Evolutionary conservation across 805 yeast species (phyloP).

Genomic region (Jamesozyma spencerorum): DNA sequence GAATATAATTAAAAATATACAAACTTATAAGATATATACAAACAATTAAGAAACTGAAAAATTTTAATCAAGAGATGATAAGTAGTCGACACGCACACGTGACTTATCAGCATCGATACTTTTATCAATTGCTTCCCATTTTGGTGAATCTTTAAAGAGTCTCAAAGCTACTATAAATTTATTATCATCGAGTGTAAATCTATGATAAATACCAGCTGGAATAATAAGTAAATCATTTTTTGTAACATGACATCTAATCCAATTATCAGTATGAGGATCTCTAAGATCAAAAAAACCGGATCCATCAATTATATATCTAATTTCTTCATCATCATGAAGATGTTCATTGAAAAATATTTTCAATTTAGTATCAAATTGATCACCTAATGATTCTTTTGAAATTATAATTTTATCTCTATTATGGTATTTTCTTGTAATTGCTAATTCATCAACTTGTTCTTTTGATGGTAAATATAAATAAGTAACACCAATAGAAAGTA

Average conservation of each 20-base stretch:
- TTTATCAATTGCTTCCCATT: conserved; percentile 82
- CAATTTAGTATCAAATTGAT: conserved; percentile 57
- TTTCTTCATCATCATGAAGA: conserved; percentile 94
- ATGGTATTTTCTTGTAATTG: conserved; percentile 61
- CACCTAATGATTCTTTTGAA: conserved; percentile 50
- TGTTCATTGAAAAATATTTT: conserved; percentile 72
- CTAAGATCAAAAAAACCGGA: conserved; percentile 88
- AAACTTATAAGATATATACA: background rate
- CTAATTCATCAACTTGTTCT: conserved; percentile 54
- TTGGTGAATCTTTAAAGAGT: conserved; percentile 88
- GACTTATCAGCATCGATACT: conserved; percentile 42
- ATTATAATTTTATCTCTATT: conserved; percentile 69
- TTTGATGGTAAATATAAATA: conserved; percentile 44
- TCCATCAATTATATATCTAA: conserved; percentile 81
- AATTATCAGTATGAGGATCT: conserved; percentile 40
- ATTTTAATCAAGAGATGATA: conserved; percentile 15
- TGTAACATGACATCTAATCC: conserved; percentile 68
- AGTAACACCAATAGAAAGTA: conserved; percentile 49
- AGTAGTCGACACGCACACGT: conserved; percentile 38
- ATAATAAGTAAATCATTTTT: conserved; percentile 58
- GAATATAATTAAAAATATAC: background rate
- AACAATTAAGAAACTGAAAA: background rate
- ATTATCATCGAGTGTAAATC: conserved; percentile 66
- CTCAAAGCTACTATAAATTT: conserved; percentile 70
- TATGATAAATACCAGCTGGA: conserved; percentile 92